phyloP scores from a whole-genome alignment of 2,329 filamentous ascomycete species.

The Fusarium graminum region DNA sequence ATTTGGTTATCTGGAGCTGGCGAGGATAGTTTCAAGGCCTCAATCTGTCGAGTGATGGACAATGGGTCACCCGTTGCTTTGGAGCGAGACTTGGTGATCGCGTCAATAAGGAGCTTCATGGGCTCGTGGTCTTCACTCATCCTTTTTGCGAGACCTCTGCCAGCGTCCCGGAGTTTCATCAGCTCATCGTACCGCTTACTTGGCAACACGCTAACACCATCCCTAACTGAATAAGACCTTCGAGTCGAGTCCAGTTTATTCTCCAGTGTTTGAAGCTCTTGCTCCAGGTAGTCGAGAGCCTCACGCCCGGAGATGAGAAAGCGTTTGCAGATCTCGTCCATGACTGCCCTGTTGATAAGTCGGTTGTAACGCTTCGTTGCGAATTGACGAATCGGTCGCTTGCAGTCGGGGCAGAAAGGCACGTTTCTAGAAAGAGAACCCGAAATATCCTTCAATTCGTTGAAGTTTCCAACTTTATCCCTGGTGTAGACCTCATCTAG shows the following conservation, averaged over 20 bases:
- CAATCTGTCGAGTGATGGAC: not conserved
- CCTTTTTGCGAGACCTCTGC: not conserved
- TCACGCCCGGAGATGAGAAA: conserved; percentile 59
- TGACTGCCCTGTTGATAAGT: conserved; percentile 67
- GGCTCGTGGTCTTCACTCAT: conserved; percentile 31
- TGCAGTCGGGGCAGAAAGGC: conserved; percentile 67
- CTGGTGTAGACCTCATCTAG: conserved; percentile 63
- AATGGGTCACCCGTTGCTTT: not conserved
- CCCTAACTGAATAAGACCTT: not conserved
- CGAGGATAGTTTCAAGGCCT: not conserved
- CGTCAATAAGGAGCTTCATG: conserved; percentile 2
- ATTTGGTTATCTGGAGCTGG: conserved; percentile 3
- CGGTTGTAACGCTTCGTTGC: conserved; percentile 67
- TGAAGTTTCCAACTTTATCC: conserved; percentile 51
- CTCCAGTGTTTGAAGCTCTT: conserved; percentile 43
- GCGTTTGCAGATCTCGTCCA: conserved; percentile 73
- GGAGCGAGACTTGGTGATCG: not conserved
- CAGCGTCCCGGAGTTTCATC: not conserved
- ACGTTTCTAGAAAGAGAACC: conserved; percentile 59
- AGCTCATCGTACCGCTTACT: not conserved
- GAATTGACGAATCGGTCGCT: conserved; percentile 67
- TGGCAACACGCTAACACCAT: not conserved
- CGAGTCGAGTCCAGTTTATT: not conserved
- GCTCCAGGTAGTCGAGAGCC: conserved; percentile 53
- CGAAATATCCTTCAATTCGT: conserved; percentile 56